phyloP scores from a whole-genome alignment of 768 basidiomycete genomes.

The Psilocybe azurescens region DNA sequence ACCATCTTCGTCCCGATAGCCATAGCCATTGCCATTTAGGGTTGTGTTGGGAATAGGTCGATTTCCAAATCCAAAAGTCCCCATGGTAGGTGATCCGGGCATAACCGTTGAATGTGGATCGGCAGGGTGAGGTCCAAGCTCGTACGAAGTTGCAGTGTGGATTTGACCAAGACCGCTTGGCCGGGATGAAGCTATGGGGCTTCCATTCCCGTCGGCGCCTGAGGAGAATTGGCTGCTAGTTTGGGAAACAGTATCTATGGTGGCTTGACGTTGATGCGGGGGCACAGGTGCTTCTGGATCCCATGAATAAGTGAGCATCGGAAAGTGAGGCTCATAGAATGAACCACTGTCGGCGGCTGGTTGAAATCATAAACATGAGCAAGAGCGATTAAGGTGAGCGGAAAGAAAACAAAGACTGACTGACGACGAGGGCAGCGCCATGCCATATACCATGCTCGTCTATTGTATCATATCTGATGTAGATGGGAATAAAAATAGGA shows the following conservation, averaged over 20 bases:
- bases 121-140: constrained; percentile 75
- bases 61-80: constrained; percentile 11
- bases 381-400: constrained; percentile 1
- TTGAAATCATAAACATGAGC: background rate
- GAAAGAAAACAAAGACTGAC: constrained; percentile 48
- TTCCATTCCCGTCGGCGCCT: constrained; percentile 8
- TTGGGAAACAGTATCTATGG: background rate
- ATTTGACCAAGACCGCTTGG: constrained; percentile 14
- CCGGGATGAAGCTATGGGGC: constrained; percentile 5
- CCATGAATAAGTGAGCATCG: constrained; percentile 74
- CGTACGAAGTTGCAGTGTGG: constrained; percentile 44
- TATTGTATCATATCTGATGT: constrained; percentile 80
- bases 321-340: constrained; percentile 74
- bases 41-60: constrained; percentile 12
- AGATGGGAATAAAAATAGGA: constrained; percentile 4
- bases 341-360: constrained; percentile 81
- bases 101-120: constrained; percentile 64
- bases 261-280: constrained; percentile 9
- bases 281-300: constrained; percentile 55
- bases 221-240: constrained; percentile 6
- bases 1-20: constrained; percentile 5
- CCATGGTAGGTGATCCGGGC: constrained; percentile 28
- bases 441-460: constrained; percentile 82
- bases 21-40: constrained; percentile 23
- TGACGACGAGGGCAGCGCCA: constrained; percentile 89